phyloP scores from a whole-genome alignment of 306 rosid species.

The Abrus precatorius region DNA sequence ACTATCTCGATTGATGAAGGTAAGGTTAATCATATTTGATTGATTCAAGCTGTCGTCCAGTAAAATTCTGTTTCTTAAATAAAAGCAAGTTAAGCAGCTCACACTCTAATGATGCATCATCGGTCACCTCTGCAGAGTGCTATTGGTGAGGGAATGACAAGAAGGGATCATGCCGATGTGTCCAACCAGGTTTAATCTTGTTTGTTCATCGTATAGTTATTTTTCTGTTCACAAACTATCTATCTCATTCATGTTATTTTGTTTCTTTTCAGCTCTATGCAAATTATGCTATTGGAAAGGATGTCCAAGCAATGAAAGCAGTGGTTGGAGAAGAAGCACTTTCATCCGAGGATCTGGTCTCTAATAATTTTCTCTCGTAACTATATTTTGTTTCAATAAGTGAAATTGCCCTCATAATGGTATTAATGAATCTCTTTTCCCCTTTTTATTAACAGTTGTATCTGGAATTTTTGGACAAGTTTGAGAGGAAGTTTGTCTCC shows the following conservation, averaged over 20 bases:
- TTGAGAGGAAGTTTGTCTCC: constrained; percentile 94
- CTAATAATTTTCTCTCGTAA: constrained; percentile 30
- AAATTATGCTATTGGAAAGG: constrained; percentile 99
- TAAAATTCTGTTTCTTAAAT: constrained; percentile 37
- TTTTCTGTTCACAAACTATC: background rate
- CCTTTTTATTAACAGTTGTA: constrained; percentile 70
- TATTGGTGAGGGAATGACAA: constrained; percentile 99
- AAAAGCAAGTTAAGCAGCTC: constrained; percentile 4
- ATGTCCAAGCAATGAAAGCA: constrained; percentile 99
- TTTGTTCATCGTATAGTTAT: constrained; percentile 14
- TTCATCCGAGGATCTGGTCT: constrained; percentile 97
- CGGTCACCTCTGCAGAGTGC: constrained; percentile 83
- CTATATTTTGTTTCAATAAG: constrained; percentile 12
- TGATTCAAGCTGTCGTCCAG: constrained; percentile 37
- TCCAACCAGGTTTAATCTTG: constrained; percentile 88
- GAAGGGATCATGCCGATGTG: constrained; percentile 96
- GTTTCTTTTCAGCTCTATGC: constrained; percentile 82
- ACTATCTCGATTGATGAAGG: constrained; percentile 99
- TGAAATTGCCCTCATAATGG: constrained; percentile 29
- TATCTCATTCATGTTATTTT: constrained; percentile 39
- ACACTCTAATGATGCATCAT: constrained; percentile 35
- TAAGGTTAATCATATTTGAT: constrained; percentile 50
- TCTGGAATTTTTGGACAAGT: constrained; percentile 98
- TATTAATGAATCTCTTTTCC: constrained; percentile 32
- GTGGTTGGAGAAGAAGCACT: constrained; percentile 99